Evolutionary conservation across 352 stramenopile genomes (phyloP).

Genomic region (Pythium rishiriense): DNA sequence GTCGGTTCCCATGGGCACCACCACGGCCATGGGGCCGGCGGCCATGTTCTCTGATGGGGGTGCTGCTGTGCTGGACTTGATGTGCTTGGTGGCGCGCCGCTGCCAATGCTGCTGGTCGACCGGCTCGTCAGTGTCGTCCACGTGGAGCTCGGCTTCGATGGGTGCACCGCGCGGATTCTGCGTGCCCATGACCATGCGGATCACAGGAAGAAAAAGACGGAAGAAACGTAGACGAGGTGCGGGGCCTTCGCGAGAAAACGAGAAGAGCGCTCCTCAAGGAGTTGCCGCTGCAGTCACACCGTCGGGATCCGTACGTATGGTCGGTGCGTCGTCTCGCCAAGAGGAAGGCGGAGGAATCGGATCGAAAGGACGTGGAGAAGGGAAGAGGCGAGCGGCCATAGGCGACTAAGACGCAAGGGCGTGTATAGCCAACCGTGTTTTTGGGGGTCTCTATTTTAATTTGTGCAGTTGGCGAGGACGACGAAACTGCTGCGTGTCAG

Average conservation of each 20-base stretch:
- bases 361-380: no score
- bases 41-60: neutral
- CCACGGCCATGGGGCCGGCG: neutral
- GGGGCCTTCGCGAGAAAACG: neutral
- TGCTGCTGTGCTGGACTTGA: neutral
- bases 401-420: no score
- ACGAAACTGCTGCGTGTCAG: no score
- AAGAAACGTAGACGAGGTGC: neutral
- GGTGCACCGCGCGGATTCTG: constrained; percentile 5
- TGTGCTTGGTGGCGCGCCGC: no score
- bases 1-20: neutral
- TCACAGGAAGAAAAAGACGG: constrained; percentile 13
- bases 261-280: neutral
- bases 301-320: no score
- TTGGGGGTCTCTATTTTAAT: constrained; percentile 4
- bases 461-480: constrained; percentile 14
- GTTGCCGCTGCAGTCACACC: neutral
- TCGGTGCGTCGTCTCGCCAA: no score
- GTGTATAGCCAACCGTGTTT: no score
- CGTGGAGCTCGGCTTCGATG: neutral
- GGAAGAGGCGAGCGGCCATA: no score
- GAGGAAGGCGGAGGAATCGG: no score
- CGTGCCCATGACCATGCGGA: neutral
- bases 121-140: constrained; percentile 1
- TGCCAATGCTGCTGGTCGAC: neutral